Conservation (phyloP, 108 stramenopile genomes). For the Skeletonema marinoi region DNA sequence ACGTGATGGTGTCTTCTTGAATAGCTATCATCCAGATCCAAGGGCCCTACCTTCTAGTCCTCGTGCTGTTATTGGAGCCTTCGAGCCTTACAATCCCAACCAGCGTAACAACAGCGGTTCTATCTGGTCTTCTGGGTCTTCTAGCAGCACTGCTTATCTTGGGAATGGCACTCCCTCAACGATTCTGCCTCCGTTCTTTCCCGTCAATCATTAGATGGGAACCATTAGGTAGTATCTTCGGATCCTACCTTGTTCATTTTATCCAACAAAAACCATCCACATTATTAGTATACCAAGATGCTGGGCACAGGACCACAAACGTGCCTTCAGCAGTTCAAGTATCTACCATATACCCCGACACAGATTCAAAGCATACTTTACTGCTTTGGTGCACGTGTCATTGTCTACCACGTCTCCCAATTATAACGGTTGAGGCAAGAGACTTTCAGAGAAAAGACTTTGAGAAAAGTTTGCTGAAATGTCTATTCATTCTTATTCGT, state of each 20-base stretch:
- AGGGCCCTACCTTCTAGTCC: background rate
- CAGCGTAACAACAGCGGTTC: background rate
- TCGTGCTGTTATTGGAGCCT: background rate
- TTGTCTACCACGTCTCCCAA: background rate
- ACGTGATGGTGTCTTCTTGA: background rate
- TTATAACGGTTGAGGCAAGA: background rate
- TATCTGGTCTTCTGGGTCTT: background rate
- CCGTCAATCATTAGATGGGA: background rate
- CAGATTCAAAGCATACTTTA: background rate
- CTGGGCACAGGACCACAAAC: background rate
- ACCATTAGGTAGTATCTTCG: background rate
- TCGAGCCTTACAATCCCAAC: background rate
- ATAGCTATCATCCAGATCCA: background rate
- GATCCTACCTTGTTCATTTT: background rate
- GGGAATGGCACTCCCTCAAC: background rate
- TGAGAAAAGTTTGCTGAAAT: background rate
- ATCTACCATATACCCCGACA: background rate
- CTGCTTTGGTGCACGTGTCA: no score
- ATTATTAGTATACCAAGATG: background rate
- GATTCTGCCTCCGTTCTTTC: background rate
- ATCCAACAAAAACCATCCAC: background rate
- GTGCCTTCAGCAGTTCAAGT: background rate
- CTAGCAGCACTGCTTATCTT: no score
- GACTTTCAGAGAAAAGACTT: background rate
- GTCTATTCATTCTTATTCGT: background rate